phyloP scores from a whole-genome alignment of 495 filamentous ascomycete species.

The Achaetomiella virescens region DNA sequence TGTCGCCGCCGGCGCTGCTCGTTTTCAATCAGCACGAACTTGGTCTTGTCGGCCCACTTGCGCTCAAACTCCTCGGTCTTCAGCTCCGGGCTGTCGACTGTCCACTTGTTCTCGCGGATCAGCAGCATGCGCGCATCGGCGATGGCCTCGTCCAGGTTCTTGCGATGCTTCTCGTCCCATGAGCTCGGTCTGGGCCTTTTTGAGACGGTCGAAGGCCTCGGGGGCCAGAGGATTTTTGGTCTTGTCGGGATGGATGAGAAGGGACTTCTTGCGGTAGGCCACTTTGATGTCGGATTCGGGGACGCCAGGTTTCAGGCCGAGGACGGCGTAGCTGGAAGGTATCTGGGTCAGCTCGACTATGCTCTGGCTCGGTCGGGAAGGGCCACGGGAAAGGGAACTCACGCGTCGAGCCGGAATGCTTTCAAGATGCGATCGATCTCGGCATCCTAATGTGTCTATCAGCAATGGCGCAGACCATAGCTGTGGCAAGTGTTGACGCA shows the following conservation, averaged over 20 bases:
- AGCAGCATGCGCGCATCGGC: constrained; percentile 90
- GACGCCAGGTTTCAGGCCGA: constrained; percentile 92
- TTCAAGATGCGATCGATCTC: constrained; percentile 93
- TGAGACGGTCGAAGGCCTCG: constrained; percentile 93
- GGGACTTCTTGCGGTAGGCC: constrained; percentile 88
- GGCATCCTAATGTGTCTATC: constrained; percentile 58
- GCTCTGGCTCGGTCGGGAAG: neutral
- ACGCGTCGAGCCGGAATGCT: constrained; percentile 87
- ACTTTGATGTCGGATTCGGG: constrained; percentile 94
- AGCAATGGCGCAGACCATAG: neutral
- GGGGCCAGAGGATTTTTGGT: constrained; percentile 86
- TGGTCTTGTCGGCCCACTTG: constrained; percentile 89
- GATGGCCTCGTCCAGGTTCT: constrained; percentile 85
- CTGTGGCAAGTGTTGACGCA: neutral
- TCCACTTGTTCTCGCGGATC: constrained; percentile 91
- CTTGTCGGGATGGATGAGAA: constrained; percentile 98
- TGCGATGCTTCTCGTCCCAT: constrained; percentile 91
- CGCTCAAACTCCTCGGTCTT: constrained; percentile 72
- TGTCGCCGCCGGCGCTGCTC: constrained; percentile 79
- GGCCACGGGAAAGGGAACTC: constrained; percentile 26
- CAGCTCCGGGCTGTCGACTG: constrained; percentile 77
- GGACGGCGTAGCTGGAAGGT: constrained; percentile 69
- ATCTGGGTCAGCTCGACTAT: neutral
- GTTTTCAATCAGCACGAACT: constrained; percentile 85
- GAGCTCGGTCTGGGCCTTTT: constrained; percentile 84